Evolutionary conservation across 2,329 filamentous ascomycete species (phyloP), one percentile per base, ranked within the genome.

Genomic region (Fusarium verticillioides): DNA sequence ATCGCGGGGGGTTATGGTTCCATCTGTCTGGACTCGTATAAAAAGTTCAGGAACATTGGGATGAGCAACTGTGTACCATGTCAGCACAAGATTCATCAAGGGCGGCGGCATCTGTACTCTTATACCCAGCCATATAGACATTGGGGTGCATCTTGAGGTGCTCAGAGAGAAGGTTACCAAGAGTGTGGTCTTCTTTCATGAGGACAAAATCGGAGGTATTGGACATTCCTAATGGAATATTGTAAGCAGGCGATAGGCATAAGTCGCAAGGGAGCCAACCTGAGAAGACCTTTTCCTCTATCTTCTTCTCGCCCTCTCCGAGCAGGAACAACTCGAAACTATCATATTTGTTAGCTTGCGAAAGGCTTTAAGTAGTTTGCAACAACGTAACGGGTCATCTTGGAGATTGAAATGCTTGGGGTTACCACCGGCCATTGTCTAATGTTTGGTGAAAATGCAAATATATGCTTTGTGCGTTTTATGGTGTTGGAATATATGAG

Each of bases 261-360:
- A 23, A 46, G 28, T 54, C 15, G 21, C 13, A 15, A 15, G 10
- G 26, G 15, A n/a, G 84, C 92, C 83, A 87, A 97, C 96, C 94
- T 64, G 95, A 96, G 81, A 97, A 96, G 11, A 94, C 88, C 80
- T 93, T 92, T 84, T 95, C 92, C 68, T 95, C 93, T 66, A 97
- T 94, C 85, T 98, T 98, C 87, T 96, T 96, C 88, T 99, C 94
- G 70, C 92, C 95, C 54, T 95, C 93, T 44, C 84, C 89, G 68
- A 98, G 92, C 73, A 98, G 85, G 85, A 98, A 98, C 54, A 97
- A 90, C 87, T 98, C 96, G 85, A 97, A 97, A 80, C 96, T 98
- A 23, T 19, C 40, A 18, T 10, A 4, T 18, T 26, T 16, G 69
- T 82, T 43, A 82, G 80, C 39, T 46, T 46, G 43, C 37, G 42